Conservation (phyloP, 306 rosid species). For the barrel medic (Medicago truncatula) region MtrunA17r5.0-ANR NC_053047.1:18316001-18316500, state of each 20-base stretch:
- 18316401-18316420: too few relatives aligned
- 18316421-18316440: too few relatives aligned
- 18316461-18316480: constrained; percentile 95
- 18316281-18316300: background rate
- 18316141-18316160: too few relatives aligned
- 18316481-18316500: constrained; percentile 86
- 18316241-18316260: too few relatives aligned
- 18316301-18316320: constrained; percentile 1
- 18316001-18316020: constrained; percentile 97
- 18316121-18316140: constrained; percentile 7
- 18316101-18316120: constrained; percentile 20
- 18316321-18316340: background rate
- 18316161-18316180: background rate
- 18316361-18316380: constrained; percentile 41
- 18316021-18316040: constrained; percentile 65
- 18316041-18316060: background rate
- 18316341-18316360: constrained; percentile 17
- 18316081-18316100: constrained; percentile 15
- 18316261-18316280: too few relatives aligned
- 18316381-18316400: too few relatives aligned
- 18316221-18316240: too few relatives aligned
- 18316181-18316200: too few relatives aligned
- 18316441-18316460: constrained; percentile 53
- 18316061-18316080: constrained; percentile 5
- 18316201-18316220: too few relatives aligned